These are phyloP conservation scores for Cladosporium sp. DNA, from an alignment of 2,329 filamentous ascomycete species.

Conservation along the genomic window DNA sequence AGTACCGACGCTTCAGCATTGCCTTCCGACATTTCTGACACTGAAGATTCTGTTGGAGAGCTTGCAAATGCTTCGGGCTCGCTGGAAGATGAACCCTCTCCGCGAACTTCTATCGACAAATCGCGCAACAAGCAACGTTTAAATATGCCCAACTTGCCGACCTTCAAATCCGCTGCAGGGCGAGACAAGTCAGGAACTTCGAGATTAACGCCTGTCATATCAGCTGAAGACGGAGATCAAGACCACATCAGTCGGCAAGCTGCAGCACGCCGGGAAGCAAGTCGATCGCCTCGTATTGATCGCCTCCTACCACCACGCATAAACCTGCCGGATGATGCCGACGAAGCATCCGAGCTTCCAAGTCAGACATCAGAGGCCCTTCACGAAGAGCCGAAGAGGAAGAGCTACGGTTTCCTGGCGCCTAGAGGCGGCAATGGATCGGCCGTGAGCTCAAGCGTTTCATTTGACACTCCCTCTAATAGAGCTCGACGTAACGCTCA, in stretches of 20 bases:
- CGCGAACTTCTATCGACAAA: conserved; percentile 30
- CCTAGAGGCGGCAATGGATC: neutral
- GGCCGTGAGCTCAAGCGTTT: conserved; percentile 1
- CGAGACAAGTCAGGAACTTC: conserved; percentile 16
- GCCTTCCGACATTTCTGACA: conserved; percentile 45
- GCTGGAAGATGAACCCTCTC: conserved; percentile 32
- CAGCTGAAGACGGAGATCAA: conserved; percentile 12
- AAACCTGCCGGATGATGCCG: conserved; percentile 37
- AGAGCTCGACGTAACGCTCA: neutral
- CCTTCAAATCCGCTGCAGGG: conserved; percentile 46
- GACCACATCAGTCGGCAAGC: conserved; percentile 42
- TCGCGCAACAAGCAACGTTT: conserved; percentile 36
- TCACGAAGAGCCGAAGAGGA: conserved; percentile 14
- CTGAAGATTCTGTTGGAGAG: conserved; percentile 36
- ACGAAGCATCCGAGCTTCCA: conserved; percentile 23
- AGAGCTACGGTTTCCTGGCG: conserved; percentile 22
- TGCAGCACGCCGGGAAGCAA: conserved; percentile 34
- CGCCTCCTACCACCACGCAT: conserved; percentile 48
- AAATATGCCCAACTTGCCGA: conserved; percentile 44
- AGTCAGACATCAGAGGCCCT: conserved; percentile 2
- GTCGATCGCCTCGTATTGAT: conserved; percentile 40
- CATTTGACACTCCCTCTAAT: neutral
- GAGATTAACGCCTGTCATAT: neutral
- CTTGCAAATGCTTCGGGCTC: conserved; percentile 10
- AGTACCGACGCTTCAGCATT: conserved; percentile 49